These are phyloP conservation scores for Platismatia glauca DNA, from an alignment of 495 filamentous ascomycete species.

Conservation along the genomic window DNA sequence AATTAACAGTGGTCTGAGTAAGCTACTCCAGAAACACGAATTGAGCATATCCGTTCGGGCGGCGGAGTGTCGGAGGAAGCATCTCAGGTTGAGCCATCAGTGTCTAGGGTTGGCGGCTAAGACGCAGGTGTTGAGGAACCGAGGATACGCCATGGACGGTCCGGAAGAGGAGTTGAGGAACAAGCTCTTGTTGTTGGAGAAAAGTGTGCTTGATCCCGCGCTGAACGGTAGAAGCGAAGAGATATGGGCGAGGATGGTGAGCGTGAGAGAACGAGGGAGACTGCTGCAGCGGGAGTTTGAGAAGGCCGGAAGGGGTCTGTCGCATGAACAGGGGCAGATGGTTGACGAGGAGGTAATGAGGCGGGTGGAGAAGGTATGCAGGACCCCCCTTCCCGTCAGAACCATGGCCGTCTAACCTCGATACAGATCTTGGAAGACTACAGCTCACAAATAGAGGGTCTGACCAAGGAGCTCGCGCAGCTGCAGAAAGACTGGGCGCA, in stretches of 20 bases:
- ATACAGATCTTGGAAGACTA: slow-evolving; percentile 80
- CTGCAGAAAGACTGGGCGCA: slow-evolving; percentile 72
- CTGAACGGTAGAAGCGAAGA: slow-evolving; percentile 80
- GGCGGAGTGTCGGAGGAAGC: slow-evolving; percentile 69
- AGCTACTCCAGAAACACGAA: slow-evolving; percentile 72
- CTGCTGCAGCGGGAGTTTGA: slow-evolving; percentile 72
- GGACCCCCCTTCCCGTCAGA: neutral
- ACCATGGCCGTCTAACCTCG: neutral
- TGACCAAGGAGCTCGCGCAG: slow-evolving; percentile 71
- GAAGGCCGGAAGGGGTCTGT: slow-evolving; percentile 47
- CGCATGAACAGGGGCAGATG: slow-evolving; percentile 41
- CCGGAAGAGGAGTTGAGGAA: slow-evolving; percentile 87
- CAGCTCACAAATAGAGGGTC: slow-evolving; percentile 73
- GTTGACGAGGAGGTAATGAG: slow-evolving; percentile 71
- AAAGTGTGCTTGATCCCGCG: slow-evolving; percentile 69
- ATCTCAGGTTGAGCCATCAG: slow-evolving; percentile 69
- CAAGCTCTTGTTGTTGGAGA: slow-evolving; percentile 69
- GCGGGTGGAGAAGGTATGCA: slow-evolving; percentile 73
- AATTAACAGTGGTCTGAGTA: slow-evolving; percentile 77
- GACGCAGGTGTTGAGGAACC: slow-evolving; percentile 82
- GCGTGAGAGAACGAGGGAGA: slow-evolving; percentile 69
- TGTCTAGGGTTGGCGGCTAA: slow-evolving; percentile 79
- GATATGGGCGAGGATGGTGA: slow-evolving; percentile 91
- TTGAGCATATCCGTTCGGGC: slow-evolving; percentile 70
- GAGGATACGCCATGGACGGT: slow-evolving; percentile 84